phyloP scores from a whole-genome alignment of 345 rosid species.

The Linum lewisii region DNA sequence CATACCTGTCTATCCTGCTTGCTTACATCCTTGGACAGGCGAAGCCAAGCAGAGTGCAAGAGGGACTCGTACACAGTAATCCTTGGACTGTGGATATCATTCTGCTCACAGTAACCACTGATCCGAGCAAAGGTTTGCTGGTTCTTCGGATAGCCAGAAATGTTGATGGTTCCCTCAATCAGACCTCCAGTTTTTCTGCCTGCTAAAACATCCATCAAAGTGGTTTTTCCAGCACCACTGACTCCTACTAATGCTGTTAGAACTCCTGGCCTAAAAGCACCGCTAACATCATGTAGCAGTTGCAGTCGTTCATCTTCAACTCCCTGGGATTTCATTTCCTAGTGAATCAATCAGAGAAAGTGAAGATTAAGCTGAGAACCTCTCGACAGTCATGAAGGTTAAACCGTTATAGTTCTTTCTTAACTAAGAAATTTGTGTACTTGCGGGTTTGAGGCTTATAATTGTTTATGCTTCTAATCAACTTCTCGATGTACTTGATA shows the following conservation, averaged over 20 bases:
- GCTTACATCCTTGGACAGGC: conserved; percentile 41
- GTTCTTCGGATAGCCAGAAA: conserved; percentile 67
- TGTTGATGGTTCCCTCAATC: conserved; percentile 52
- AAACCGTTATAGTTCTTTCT: neutral
- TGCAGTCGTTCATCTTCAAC: conserved; percentile 48
- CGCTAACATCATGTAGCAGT: conserved; percentile 49
- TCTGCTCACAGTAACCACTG: conserved; percentile 77
- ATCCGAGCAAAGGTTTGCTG: conserved; percentile 73
- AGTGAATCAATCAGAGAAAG: neutral
- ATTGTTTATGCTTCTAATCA: no score
- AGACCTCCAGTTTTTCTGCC: conserved; percentile 71
- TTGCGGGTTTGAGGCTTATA: no score
- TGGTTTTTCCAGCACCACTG: conserved; percentile 87
- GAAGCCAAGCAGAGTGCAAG: conserved; percentile 69
- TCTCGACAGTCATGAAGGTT: neutral
- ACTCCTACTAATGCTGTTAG: conserved; percentile 73
- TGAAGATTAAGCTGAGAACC: neutral
- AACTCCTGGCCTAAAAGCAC: conserved; percentile 73
- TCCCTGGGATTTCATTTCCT: conserved; percentile 75
- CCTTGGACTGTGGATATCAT: conserved; percentile 71
- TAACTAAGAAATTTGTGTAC: no score
- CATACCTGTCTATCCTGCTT: conserved; percentile 32
- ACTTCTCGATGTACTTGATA: no score
- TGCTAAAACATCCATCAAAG: conserved; percentile 69
- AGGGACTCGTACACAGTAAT: conserved; percentile 71